Evolutionary conservation across 139 green algal genomes (phyloP).

Genomic region (Chlorella sp.): DNA sequence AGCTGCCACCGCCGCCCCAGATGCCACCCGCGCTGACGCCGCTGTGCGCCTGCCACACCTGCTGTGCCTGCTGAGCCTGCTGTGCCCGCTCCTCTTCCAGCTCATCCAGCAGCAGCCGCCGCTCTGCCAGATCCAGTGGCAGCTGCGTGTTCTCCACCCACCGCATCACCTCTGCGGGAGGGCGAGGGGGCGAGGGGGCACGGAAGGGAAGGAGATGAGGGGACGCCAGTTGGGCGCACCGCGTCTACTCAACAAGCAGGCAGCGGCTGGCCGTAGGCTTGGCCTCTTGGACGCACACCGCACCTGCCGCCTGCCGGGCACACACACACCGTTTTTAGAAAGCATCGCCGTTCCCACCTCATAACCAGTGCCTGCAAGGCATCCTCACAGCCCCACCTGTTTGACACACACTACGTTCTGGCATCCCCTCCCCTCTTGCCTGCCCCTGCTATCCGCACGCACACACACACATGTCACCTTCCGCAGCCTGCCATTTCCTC

Average conservation of each 20-base stretch:
- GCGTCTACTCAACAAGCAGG: not conserved
- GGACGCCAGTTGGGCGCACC: not conserved
- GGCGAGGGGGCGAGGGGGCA: not conserved
- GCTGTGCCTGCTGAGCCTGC: not conserved
- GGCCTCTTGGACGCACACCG: no score
- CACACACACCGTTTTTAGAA: no score
- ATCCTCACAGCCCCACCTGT: no score
- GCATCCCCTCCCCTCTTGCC: no score
- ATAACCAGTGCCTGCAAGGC: no score
- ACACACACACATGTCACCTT: not conserved
- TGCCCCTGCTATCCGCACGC: no score
- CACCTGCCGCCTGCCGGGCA: no score
- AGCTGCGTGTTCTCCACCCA: conserved; percentile 25
- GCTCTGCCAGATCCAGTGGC: not conserved
- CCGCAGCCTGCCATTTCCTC: not conserved
- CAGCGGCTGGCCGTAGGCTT: no score
- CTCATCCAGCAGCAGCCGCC: conserved; percentile 5
- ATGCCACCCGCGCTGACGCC: not conserved
- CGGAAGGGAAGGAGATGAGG: not conserved
- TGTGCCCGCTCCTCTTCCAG: not conserved
- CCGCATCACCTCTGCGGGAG: conserved; percentile 11
- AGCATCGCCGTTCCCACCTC: no score
- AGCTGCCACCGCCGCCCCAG: not conserved
- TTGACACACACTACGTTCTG: no score
- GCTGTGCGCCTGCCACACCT: not conserved